phyloP scores from a whole-genome alignment of 2,329 filamentous ascomycete genomes.

The Teratosphaeria zuluensis region DNA sequence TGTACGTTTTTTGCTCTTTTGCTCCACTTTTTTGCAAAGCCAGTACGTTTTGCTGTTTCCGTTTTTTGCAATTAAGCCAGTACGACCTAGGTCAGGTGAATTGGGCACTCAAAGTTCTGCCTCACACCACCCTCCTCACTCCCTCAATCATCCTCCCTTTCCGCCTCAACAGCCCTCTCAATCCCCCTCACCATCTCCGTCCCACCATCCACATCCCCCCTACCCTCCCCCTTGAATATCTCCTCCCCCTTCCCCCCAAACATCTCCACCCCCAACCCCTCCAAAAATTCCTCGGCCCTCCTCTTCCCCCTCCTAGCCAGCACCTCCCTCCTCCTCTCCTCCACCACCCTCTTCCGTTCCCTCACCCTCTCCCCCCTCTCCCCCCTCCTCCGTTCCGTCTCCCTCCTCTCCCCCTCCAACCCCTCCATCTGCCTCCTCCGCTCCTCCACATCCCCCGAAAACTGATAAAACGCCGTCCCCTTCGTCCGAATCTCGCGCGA shows the following conservation, averaged over 20 bases:
- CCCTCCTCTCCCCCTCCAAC: conserved; percentile 56
- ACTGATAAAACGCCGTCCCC: conserved; percentile 85
- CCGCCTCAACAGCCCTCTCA: conserved; percentile 1
- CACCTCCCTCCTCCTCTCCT: conserved; percentile 15
- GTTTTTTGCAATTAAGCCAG: too few relatives aligned
- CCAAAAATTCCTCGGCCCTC: conserved; percentile 64
- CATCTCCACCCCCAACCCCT: conserved; percentile 40
- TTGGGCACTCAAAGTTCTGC: too few relatives aligned
- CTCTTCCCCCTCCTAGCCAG: conserved; percentile 37
- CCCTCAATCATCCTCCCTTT: conserved; percentile 6
- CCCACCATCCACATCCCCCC: not conserved
- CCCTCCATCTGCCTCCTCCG: conserved; percentile 62
- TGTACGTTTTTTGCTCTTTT: too few relatives aligned
- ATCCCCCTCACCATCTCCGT: conserved; percentile 3
- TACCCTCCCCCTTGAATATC: too few relatives aligned
- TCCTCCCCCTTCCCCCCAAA: not conserved
- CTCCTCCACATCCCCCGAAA: conserved; percentile 63
- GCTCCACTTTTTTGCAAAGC: too few relatives aligned
- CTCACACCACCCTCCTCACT: not conserved
- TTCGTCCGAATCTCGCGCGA: conserved; percentile 73
- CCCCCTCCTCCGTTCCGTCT: conserved; percentile 56
- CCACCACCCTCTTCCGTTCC: conserved; percentile 48
- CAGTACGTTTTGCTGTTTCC: too few relatives aligned
- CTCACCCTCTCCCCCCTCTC: conserved; percentile 49
- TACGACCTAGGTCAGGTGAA: too few relatives aligned